phyloP scores from a whole-genome alignment of 495 filamentous ascomycete species.

The Hypoxylon subgilvum region DNA sequence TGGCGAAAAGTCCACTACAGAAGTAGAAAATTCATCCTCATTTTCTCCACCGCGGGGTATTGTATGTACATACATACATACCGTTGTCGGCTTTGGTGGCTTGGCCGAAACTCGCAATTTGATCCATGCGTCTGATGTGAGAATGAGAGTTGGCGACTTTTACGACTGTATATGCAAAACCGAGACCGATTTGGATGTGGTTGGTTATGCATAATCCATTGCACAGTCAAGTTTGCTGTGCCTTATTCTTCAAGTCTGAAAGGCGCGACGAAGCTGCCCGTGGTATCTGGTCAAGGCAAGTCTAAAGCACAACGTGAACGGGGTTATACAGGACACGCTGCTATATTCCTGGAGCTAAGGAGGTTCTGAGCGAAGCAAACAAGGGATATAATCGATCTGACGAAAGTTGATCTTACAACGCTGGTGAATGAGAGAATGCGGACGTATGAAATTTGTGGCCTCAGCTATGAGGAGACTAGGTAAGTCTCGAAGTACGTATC shows the following conservation, averaged over 20 bases:
- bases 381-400: neutral
- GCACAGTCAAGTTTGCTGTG: slow-evolving; percentile 7
- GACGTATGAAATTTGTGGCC: slow-evolving; percentile 5
- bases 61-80: no score
- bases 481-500: no score
- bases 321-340: slow-evolving; percentile 18
- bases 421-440: slow-evolving; percentile 1
- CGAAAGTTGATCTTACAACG: slow-evolving; percentile 3
- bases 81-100: neutral
- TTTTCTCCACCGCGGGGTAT: no score
- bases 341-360: slow-evolving; percentile 4
- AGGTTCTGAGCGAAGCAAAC: neutral
- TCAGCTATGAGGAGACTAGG: neutral
- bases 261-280: slow-evolving; percentile 9
- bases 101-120: slow-evolving; percentile 15
- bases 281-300: slow-evolving; percentile 27
- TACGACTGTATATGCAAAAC: slow-evolving; percentile 9
- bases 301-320: slow-evolving; percentile 2
- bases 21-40: no score
- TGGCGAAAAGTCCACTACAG: no score
- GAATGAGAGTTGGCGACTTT: slow-evolving; percentile 12
- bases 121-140: slow-evolving; percentile 27
- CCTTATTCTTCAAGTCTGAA: slow-evolving; percentile 13
- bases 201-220: slow-evolving; percentile 23
- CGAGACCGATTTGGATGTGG: slow-evolving; percentile 12